Conservation (phyloP, 2,329 filamentous ascomycete genomes). For the Beauveria sp. region DNA sequence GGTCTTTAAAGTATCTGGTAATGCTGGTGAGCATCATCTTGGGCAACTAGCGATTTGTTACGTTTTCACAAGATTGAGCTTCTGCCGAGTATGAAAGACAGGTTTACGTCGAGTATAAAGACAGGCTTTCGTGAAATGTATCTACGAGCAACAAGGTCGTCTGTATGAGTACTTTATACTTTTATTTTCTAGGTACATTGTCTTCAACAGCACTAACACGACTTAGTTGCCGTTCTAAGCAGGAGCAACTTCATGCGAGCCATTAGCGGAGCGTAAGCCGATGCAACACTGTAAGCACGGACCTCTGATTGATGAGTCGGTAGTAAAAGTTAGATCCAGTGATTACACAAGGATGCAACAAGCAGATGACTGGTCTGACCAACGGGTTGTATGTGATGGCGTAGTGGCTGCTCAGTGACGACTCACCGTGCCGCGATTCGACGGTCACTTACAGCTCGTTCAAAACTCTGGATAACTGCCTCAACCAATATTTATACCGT, state of each 20-base stretch:
- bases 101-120: too few relatives aligned
- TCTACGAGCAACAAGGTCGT: too few relatives aligned
- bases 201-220: too few relatives aligned
- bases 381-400: neutral
- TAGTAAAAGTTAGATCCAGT: neutral
- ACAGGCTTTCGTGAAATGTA: too few relatives aligned
- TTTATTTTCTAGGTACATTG: too few relatives aligned
- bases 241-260: neutral
- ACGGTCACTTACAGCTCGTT: too few relatives aligned
- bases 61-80: too few relatives aligned
- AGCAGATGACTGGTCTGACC: neutral
- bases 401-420: neutral
- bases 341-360: neutral
- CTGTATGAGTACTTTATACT: neutral
- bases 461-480: too few relatives aligned
- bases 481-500: too few relatives aligned
- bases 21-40: neutral
- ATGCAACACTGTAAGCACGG: neutral
- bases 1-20: slow-evolving; percentile 1
- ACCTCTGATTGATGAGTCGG: neutral
- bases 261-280: neutral
- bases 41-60: neutral
- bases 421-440: neutral
- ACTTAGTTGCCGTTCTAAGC: neutral
- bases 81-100: too few relatives aligned